Evolutionary conservation across 208 protist genomes (phyloP).

Genomic region (Trypanosoma mega): DNA sequence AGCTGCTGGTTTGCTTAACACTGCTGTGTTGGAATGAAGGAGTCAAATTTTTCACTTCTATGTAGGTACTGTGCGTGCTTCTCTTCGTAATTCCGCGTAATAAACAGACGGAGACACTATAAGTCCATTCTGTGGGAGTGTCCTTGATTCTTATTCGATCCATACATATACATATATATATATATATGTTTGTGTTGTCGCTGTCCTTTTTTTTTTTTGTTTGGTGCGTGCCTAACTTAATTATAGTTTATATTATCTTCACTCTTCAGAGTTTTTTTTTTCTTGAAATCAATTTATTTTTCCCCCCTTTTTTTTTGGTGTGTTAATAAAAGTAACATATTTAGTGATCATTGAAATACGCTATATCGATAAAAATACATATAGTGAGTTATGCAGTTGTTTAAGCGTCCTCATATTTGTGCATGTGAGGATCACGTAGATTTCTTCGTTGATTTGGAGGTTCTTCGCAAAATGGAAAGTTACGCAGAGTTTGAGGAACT

Average conservation of each 20-base stretch:
- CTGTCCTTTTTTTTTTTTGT: conserved; percentile 13
- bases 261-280: background rate
- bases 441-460: conserved; percentile 43
- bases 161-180: no score
- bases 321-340: conserved; percentile 7
- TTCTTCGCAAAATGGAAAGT: conserved; percentile 33
- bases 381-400: no score
- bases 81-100: no score
- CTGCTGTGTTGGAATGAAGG: conserved; percentile 64
- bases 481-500: conserved; percentile 42
- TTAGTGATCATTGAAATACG: conserved; percentile 25
- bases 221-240: background rate
- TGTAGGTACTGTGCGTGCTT: no score
- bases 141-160: no score
- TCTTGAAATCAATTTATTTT: background rate
- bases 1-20: conserved; percentile 48
- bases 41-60: background rate
- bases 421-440: conserved; percentile 42
- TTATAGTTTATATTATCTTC: conserved; percentile 2
- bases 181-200: conserved; percentile 17
- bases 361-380: no score
- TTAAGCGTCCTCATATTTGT: conserved; percentile 56
- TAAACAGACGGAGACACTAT: background rate
- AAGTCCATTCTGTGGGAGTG: no score
- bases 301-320: background rate